These are phyloP conservation scores for Saccharum hybrid DNA, from an alignment of 202 grass and related monocot genomes.

Conservation along the genomic window DNA sequence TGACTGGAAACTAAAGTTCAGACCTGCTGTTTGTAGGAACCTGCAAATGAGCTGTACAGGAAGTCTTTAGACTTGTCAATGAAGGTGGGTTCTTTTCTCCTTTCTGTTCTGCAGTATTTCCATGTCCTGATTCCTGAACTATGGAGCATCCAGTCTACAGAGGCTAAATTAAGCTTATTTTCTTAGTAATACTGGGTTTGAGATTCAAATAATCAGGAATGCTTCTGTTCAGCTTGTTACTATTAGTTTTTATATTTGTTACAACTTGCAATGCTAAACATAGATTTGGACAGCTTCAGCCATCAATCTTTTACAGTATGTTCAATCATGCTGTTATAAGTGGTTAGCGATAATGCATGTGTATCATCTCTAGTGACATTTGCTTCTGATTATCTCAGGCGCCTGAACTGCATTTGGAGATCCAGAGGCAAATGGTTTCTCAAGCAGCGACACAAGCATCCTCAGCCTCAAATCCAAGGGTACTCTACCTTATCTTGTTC, in stretches of 20 bases:
- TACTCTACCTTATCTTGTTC: conserved; percentile 48
- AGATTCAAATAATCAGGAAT: not conserved
- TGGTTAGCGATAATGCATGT: not conserved
- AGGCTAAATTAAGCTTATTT: no score
- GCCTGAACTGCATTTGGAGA: conserved; percentile 84
- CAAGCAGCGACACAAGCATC: conserved; percentile 63
- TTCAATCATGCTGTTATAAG: not conserved
- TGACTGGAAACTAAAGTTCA: no score
- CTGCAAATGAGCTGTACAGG: no score
- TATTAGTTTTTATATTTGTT: not conserved
- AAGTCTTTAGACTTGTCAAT: no score
- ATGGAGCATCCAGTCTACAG: no score
- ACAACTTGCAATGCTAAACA: not conserved
- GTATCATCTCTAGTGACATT: conserved; percentile 31
- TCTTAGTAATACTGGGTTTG: not conserved
- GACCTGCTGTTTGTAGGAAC: no score
- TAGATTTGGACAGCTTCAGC: not conserved
- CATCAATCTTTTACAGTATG: not conserved
- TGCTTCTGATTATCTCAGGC: conserved; percentile 56
- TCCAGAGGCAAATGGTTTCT: conserved; percentile 85
- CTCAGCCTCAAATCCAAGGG: conserved; percentile 62
- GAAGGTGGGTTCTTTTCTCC: no score
- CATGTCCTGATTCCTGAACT: no score
- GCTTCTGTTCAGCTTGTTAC: not conserved
- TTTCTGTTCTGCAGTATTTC: no score